Base-by-base conservation (phyloP, 352 stramenopile species). In the Phytopythium mirpurense region DNA sequence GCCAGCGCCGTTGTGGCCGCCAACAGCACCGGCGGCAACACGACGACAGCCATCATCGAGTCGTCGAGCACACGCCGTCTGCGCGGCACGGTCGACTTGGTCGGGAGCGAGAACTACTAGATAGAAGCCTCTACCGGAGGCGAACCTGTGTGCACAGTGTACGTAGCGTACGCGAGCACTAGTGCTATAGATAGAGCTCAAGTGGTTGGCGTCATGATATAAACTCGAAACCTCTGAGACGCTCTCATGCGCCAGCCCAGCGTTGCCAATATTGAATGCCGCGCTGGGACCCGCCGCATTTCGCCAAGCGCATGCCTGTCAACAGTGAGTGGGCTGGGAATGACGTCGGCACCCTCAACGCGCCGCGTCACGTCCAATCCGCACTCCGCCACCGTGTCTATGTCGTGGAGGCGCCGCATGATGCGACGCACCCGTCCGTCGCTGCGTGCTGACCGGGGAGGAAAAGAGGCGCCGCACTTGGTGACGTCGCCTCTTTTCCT, bases 351-450 rank as follows among this genome's bases (percentile, higher is more conserved):
- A n/a, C n/a, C n/a, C n/a, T n/a, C n/a, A n/a, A n/a, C 44, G 2
- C 4, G 40, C 40, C 0, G 37, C 37, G 37, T 43, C 37, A 43
- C 37, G n/a, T 41, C n/a, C 6, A n/a, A 19, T 8, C 10, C 5
- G 40, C 40, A 19, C 40, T 45, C 40, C 18, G n/a, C 2, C 27
- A 8, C 27, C 44, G 44, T 51, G 44, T 51, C 44, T 51, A 27
- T 51, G 44, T 51, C 32, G 21, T 51, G 44, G 44, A 51, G 44
- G 44, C 44, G 10, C 44, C 27, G 8, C 43, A 16, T 50, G n/a
- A n/a, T n/a, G n/a, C n/a, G n/a, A n/a, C n/a, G n/a, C n/a, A n/a
- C n/a, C n/a, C n/a, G n/a, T n/a, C 44, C 29, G 27, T 23, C 26
- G 11, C 21, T 24, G 27, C 5, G 18, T 18, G 27, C 5, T 7